phyloP scores from a whole-genome alignment of 1,284 basidiomycete species.

The Vanrija pseudolonga region DNA sequence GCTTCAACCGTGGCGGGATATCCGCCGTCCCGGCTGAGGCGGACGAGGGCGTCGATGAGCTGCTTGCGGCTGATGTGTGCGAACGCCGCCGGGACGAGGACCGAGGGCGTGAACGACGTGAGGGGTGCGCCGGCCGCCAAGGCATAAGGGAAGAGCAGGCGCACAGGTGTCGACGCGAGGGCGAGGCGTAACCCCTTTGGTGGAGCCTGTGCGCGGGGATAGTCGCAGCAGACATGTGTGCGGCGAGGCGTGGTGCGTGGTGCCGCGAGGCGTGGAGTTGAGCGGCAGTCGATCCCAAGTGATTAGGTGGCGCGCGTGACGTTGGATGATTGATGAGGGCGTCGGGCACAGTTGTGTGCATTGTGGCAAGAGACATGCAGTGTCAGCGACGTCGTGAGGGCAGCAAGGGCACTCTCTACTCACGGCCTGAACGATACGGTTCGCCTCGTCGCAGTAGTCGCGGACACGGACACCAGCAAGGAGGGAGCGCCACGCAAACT shows the following conservation, averaged over 20 bases:
- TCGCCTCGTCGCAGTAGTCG: slow-evolving; percentile 14
- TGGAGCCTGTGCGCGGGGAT: slow-evolving; percentile 1
- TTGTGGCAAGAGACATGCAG: not conserved
- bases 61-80: slow-evolving; percentile 20
- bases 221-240: not conserved
- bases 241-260: not conserved
- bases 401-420: not conserved
- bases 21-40: slow-evolving; percentile 11
- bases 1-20: slow-evolving; percentile 5
- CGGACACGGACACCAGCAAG: slow-evolving; percentile 15
- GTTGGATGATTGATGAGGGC: not conserved
- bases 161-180: slow-evolving; percentile 3
- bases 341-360: not conserved
- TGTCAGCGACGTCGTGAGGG: not conserved
- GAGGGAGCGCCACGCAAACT: slow-evolving; percentile 20
- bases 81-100: slow-evolving; percentile 14
- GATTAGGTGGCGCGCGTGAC: not conserved
- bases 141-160: slow-evolving; percentile 24
- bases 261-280: not conserved
- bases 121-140: slow-evolving; percentile 10
- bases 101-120: not conserved
- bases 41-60: slow-evolving; percentile 27
- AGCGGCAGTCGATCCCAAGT: not conserved
- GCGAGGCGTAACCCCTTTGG: slow-evolving; percentile 4
- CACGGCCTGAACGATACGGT: slow-evolving; percentile 8